Conservation (phyloP, 306 rosid genomes). For the Sechiopsis laciniata region DNA sequence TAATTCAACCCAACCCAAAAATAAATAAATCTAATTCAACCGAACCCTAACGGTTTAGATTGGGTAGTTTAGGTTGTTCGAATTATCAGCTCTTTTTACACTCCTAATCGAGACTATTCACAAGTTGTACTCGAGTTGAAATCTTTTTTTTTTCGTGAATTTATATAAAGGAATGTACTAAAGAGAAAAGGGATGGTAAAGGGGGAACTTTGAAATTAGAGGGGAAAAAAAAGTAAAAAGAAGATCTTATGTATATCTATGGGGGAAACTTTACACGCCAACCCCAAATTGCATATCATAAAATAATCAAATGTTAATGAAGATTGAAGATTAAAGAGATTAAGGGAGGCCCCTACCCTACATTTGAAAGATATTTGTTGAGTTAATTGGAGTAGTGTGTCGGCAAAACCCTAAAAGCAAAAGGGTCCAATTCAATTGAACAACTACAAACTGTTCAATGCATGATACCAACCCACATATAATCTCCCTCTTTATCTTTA, state of each 20-base stretch:
- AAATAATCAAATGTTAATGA: not conserved
- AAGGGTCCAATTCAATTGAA: not conserved
- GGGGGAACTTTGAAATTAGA: not conserved
- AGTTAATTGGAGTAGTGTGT: not conserved
- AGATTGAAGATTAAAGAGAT: too few species aligned
- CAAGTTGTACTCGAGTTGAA: too few species aligned
- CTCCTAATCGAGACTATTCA: too few species aligned
- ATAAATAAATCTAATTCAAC: too few species aligned
- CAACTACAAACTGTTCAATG: not conserved
- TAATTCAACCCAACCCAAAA: too few species aligned
- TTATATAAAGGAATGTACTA: not conserved
- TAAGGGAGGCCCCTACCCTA: slow-evolving; percentile 12
- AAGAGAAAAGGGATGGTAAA: not conserved
- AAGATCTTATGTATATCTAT: not conserved
- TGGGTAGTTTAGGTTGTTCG: too few species aligned
- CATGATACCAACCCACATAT: not conserved
- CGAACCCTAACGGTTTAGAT: too few species aligned
- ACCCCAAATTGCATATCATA: not conserved
- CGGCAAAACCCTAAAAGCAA: not conserved
- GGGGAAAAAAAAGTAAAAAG: not conserved
- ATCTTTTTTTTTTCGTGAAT: not conserved
- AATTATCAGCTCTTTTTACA: too few species aligned
- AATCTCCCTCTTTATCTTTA: too few species aligned
- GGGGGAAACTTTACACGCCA: slow-evolving; percentile 13
- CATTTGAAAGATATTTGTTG: not conserved